Evolutionary conservation across 441 rosid species (phyloP), one percentile per base, ranked within the genome.

Genomic region (Aleurites moluccanus): DNA sequence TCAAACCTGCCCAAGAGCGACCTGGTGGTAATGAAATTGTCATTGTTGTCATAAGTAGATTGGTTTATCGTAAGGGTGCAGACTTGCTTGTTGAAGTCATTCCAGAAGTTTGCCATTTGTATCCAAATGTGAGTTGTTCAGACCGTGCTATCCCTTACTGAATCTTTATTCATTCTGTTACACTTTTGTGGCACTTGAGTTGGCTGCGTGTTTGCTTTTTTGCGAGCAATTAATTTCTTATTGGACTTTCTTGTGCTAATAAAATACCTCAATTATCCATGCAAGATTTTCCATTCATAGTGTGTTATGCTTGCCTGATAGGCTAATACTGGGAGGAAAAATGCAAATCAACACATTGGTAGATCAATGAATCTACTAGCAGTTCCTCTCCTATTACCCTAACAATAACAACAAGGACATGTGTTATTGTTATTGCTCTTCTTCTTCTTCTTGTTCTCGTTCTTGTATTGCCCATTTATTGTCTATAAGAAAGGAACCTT

Each of bases 11-110:
- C 65, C 72, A 80, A 28, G 83, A 82, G 67, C 79, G 91, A 55
- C 94, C 87, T 11, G 73, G 80, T 80, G 80, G 82, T 60, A 80
- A 85, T 74, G 92, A 89, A 74, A 91, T 96, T 50, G 76, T 95
- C 68, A 92, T 96, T 74, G 92, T 96, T 80, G 97, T 96, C 64
- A 90, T 96, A 81, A 93, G 99, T 82, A 87, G 99, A 86, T 74
- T 96, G 87, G 99, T 96, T 78, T 93, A 93, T 82, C 87, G 98
- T 53, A 93, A 93, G 80, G 97, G 99, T 73, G 97, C 97, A 15
- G 99, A 96, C 88, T 87, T 96, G 79, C 97, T 96, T 15, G 96
- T 96, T 76, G 97, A 93, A 86, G 98, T 96, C 79, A 93, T 96
- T 85, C 99, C 97, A 4, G 88, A 92, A 85, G 93, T 96, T 20